Evolutionary conservation across 2,329 filamentous ascomycete species (phyloP).

Genomic region (Aureobasidium melanogenum): DNA sequence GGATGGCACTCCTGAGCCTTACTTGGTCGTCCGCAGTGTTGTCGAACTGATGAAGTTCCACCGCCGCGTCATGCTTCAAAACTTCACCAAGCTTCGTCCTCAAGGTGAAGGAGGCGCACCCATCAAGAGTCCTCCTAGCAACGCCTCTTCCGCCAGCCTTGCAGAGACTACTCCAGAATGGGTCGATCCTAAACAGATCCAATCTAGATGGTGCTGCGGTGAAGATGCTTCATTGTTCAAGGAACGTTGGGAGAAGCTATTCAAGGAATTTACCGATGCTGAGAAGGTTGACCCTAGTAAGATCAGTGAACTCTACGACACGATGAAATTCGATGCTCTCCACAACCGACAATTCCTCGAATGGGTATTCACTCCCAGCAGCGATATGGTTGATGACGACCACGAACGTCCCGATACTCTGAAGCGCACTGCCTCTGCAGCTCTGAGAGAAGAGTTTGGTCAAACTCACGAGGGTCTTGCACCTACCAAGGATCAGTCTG

Average conservation of each 20-base stretch:
- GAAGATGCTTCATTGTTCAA: constrained; percentile 92
- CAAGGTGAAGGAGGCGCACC: constrained; percentile 48
- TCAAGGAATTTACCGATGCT: constrained; percentile 89
- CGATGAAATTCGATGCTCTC: constrained; percentile 98
- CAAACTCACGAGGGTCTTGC: constrained; percentile 23
- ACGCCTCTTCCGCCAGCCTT: constrained; percentile 33
- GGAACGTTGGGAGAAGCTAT: constrained; percentile 97
- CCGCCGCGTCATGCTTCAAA: constrained; percentile 86
- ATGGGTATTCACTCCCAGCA: constrained; percentile 90
- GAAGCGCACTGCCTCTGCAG: constrained; percentile 24
- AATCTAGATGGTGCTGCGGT: constrained; percentile 89
- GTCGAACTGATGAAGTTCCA: constrained; percentile 98
- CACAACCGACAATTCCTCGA: constrained; percentile 95
- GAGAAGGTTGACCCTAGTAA: constrained; percentile 99
- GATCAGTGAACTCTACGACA: constrained; percentile 96
- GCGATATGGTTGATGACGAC: constrained; percentile 62
- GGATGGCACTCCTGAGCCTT: constrained; percentile 86
- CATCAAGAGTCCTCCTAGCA: constrained; percentile 38
- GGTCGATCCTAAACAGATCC: constrained; percentile 44
- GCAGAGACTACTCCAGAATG: background rate
- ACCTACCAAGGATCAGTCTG: constrained; percentile 15
- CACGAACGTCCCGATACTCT: constrained; percentile 17
- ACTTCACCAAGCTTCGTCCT: constrained; percentile 69
- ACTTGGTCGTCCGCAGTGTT: constrained; percentile 81
- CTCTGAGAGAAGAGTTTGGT: constrained; percentile 23